Evolutionary conservation across 2,329 filamentous ascomycete species (phyloP).

Genomic region (Diaporthe vexans): DNA sequence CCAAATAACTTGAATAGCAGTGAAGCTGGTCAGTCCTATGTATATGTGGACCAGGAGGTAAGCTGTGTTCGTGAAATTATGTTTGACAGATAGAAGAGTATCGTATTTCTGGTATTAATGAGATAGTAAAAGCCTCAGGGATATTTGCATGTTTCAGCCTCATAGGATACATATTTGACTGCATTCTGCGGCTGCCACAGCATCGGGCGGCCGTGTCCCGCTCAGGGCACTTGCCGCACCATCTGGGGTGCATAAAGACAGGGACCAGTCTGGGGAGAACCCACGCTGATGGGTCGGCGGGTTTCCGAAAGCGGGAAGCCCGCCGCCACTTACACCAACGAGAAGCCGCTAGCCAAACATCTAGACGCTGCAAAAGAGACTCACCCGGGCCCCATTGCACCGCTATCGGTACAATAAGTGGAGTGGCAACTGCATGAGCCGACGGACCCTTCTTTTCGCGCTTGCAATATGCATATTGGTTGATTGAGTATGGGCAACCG

Average conservation of each 20-base stretch:
- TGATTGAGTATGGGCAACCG: neutral
- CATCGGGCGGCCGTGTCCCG: slow-evolving; percentile 8
- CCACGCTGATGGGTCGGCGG: slow-evolving; percentile 1
- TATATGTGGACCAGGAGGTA: neutral
- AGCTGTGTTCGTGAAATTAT: too few species aligned
- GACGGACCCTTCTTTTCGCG: neutral
- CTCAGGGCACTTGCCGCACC: neutral
- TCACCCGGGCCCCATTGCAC: slow-evolving; percentile 9
- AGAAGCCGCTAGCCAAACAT: slow-evolving; percentile 5
- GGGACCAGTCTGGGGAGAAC: slow-evolving; percentile 12
- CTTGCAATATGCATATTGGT: neutral
- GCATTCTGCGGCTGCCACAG: neutral
- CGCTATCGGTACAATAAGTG: slow-evolving; percentile 1
- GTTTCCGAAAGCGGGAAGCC: slow-evolving; percentile 19
- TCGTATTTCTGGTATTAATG: too few species aligned
- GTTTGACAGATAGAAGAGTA: neutral
- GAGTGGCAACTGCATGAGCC: slow-evolving; percentile 10
- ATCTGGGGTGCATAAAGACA: slow-evolving; percentile 27
- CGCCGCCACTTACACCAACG: slow-evolving; percentile 26
- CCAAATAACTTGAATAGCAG: neutral
- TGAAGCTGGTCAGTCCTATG: neutral
- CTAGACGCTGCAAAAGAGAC: neutral
- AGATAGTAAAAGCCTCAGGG: neutral
- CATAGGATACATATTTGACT: neutral
- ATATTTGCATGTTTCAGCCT: neutral